Percentiles rank a stretch among this genome's conserved stretches.
Conservation (phyloP, 768 basidiomycete species). For the Calocera viscosa region DNA sequence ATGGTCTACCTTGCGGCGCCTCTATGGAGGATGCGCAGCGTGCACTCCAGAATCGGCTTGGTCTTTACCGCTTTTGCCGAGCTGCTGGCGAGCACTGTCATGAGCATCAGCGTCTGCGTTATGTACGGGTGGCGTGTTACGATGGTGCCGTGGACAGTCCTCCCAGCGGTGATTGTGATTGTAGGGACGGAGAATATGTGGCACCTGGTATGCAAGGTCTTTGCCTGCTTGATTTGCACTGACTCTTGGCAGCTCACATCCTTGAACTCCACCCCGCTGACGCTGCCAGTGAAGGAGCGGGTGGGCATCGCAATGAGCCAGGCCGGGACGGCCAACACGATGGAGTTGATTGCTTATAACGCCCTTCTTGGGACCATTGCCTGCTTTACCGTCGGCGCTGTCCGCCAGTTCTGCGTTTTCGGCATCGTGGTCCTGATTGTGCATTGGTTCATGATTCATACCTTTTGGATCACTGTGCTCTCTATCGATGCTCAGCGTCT, state of each 20-base stretch:
- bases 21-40: conserved; percentile 62
- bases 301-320: conserved; percentile 82
- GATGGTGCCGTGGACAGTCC: conserved; percentile 73
- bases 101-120: conserved; percentile 84
- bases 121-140: conserved; percentile 78
- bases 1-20: conserved; percentile 63
- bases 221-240: background rate
- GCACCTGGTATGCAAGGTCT: conserved; percentile 48
- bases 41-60: conserved; percentile 83
- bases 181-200: conserved; percentile 98
- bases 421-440: conserved; percentile 89
- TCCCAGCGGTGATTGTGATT: conserved; percentile 89
- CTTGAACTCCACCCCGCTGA: conserved; percentile 71
- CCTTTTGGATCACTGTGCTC: conserved; percentile 86
- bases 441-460: conserved; percentile 95
- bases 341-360: conserved; percentile 84
- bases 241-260: conserved; percentile 53
- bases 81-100: conserved; percentile 83
- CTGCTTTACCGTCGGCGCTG: conserved; percentile 58
- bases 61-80: conserved; percentile 90
- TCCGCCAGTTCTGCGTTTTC: conserved; percentile 86
- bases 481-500: conserved; percentile 92
- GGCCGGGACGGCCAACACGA: conserved; percentile 81
- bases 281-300: conserved; percentile 77
- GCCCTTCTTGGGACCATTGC: conserved; percentile 63